These are phyloP conservation scores for Pyrenochaeta sp. DNA, from an alignment of 2,329 filamentous ascomycete genomes.

Conservation along the genomic window DNA sequence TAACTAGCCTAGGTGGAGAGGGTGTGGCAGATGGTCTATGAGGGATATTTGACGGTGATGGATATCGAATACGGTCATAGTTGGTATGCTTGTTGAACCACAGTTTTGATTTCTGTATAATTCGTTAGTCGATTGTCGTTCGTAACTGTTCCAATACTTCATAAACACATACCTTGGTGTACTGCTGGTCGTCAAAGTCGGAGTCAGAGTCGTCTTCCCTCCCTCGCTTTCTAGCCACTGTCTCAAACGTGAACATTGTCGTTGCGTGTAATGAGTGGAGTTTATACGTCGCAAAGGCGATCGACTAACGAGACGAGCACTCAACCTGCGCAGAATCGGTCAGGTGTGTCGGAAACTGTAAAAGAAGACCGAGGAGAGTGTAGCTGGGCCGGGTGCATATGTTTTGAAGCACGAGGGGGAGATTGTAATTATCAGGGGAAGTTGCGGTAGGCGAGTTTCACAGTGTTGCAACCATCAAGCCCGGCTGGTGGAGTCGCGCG, in stretches of 20 bases:
- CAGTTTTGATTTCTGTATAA: constrained; percentile 40
- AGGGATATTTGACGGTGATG: constrained; percentile 26
- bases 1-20: constrained; percentile 36
- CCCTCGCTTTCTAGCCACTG: constrained; percentile 39
- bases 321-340: constrained; percentile 12
- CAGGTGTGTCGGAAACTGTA: constrained; percentile 20
- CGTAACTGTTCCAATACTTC: not conserved
- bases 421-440: constrained; percentile 42
- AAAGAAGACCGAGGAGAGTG: constrained; percentile 20
- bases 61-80: constrained; percentile 26
- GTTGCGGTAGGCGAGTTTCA: constrained; percentile 40
- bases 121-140: constrained; percentile 21
- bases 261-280: constrained; percentile 10
- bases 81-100: constrained; percentile 26
- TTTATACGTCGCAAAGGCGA: constrained; percentile 19
- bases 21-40: constrained; percentile 33
- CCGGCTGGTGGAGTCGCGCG: constrained; percentile 23
- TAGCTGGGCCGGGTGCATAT: constrained; percentile 31
- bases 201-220: constrained; percentile 46
- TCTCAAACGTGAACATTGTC: constrained; percentile 44
- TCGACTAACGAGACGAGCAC: constrained; percentile 25
- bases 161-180: constrained; percentile 36
- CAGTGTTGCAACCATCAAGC: constrained; percentile 32
- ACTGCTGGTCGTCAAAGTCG: constrained; percentile 41
- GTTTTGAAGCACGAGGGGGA: constrained; percentile 40